Conservation (phyloP, 495 filamentous ascomycete genomes). For the Neurospora pannonica region DNA sequence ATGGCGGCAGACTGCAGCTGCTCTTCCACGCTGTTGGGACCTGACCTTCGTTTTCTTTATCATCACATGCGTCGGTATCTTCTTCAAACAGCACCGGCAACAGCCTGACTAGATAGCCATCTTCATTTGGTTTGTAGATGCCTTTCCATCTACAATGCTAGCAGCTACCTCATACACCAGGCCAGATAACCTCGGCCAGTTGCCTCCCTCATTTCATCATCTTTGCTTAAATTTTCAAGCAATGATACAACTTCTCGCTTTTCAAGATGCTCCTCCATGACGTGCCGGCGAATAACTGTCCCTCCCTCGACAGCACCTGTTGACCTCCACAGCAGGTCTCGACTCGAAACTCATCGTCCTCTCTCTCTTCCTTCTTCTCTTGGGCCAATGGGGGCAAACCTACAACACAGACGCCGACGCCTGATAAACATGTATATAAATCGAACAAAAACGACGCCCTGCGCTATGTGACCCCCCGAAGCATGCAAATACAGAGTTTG, state of each 20-base stretch:
- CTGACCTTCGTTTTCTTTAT: neutral
- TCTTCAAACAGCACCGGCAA: neutral
- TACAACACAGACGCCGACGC: neutral
- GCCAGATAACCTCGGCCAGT: neutral
- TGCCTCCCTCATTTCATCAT: neutral
- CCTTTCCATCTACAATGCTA: neutral
- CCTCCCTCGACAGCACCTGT: neutral
- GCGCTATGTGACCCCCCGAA: slow-evolving; percentile 20
- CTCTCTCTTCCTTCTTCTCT: neutral
- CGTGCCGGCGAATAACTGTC: neutral
- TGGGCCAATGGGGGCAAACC: neutral
- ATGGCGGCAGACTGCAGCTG: slow-evolving; percentile 12
- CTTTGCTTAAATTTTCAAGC: neutral
- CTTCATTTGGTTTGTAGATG: neutral
- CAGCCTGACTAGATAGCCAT: neutral
- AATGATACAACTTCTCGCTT: neutral
- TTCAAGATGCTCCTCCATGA: neutral
- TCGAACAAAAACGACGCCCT: slow-evolving; percentile 15
- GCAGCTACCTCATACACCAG: neutral
- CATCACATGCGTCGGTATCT: neutral
- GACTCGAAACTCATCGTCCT: neutral
- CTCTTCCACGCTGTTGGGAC: slow-evolving; percentile 1
- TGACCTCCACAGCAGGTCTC: neutral
- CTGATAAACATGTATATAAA: slow-evolving; percentile 6
- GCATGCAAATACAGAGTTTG: slow-evolving; percentile 7